phyloP scores from a whole-genome alignment of 108 stramenopile species.

The Skeletonema costatum region DNA sequence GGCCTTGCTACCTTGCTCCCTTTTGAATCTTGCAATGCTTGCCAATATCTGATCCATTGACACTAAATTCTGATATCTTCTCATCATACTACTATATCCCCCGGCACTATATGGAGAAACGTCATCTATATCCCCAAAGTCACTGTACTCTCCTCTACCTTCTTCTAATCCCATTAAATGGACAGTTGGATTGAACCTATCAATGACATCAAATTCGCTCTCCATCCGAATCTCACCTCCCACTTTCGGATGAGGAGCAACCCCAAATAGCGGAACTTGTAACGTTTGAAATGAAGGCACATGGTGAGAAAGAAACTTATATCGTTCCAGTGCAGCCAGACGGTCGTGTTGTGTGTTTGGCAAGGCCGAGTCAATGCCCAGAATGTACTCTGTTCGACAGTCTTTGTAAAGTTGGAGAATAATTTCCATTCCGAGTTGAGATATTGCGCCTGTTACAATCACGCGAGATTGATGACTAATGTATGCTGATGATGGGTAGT shows the following conservation, averaged over 20 bases:
- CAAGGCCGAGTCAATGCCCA: conserved; percentile 54
- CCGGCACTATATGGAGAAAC: conserved; percentile 25
- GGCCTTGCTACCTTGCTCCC: neutral
- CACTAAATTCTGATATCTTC: conserved; percentile 48
- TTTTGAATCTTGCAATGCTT: conserved; percentile 14
- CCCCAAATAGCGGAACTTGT: conserved; percentile 38
- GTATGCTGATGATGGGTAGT: neutral
- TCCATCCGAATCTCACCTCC: conserved; percentile 29
- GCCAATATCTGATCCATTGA: conserved; percentile 49
- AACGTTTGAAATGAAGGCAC: conserved; percentile 40
- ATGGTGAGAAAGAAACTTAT: conserved; percentile 22
- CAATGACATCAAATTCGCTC: conserved; percentile 25
- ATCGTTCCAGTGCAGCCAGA: conserved; percentile 39
- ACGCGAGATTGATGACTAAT: conserved; percentile 4
- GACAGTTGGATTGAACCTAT: conserved; percentile 51
- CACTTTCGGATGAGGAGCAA: conserved; percentile 46
- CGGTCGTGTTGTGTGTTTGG: conserved; percentile 54
- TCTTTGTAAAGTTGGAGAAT: conserved; percentile 51
- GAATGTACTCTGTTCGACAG: conserved; percentile 56
- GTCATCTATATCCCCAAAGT: conserved; percentile 47
- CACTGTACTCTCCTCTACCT: conserved; percentile 29
- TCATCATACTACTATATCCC: conserved; percentile 44
- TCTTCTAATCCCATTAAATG: conserved; percentile 47
- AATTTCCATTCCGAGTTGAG: conserved; percentile 62
- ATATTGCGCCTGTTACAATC: conserved; percentile 60